phyloP scores from a whole-genome alignment of 2,329 filamentous ascomycete species.

The Colletotrichum melonis region DNA sequence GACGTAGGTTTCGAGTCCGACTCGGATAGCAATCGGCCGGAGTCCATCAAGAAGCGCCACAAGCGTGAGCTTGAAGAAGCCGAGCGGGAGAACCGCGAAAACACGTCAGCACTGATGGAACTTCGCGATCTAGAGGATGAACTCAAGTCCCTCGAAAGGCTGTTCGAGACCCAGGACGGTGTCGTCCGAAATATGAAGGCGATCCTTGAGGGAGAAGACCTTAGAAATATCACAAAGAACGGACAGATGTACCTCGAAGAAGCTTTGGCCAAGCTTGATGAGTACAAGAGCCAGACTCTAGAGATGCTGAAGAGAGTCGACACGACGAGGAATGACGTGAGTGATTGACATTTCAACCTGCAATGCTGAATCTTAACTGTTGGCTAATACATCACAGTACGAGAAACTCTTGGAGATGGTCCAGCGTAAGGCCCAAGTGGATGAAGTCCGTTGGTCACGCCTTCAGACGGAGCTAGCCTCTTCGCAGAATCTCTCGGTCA shows the following conservation, averaged over 20 bases:
- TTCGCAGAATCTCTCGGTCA: conserved; percentile 70
- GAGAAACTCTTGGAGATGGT: conserved; percentile 76
- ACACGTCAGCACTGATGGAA: conserved; percentile 71
- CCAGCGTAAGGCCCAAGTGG: conserved; percentile 74
- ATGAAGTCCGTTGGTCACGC: conserved; percentile 72
- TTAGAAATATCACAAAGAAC: neutral
- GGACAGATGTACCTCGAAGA: conserved; percentile 58
- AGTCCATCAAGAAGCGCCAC: conserved; percentile 56
- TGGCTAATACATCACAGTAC: conserved; percentile 47
- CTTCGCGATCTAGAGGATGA: conserved; percentile 74
- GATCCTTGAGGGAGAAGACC: conserved; percentile 3
- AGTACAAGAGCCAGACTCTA: conserved; percentile 63
- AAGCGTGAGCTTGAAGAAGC: conserved; percentile 49
- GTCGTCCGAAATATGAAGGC: conserved; percentile 51
- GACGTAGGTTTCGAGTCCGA: conserved; percentile 47
- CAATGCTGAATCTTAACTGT: rapidly evolving
- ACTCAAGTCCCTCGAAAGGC: conserved; percentile 64
- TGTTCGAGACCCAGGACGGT: conserved; percentile 68
- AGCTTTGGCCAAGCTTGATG: conserved; percentile 62
- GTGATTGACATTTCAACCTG: neutral
- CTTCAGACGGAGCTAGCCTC: conserved; percentile 72
- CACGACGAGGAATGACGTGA: conserved; percentile 65
- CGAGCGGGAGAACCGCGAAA: conserved; percentile 70
- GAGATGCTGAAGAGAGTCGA: conserved; percentile 71
- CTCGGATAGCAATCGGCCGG: conserved; percentile 53